Base-by-base conservation (phyloP, 305 asterid species). In the Rubia peregrina region DNA sequence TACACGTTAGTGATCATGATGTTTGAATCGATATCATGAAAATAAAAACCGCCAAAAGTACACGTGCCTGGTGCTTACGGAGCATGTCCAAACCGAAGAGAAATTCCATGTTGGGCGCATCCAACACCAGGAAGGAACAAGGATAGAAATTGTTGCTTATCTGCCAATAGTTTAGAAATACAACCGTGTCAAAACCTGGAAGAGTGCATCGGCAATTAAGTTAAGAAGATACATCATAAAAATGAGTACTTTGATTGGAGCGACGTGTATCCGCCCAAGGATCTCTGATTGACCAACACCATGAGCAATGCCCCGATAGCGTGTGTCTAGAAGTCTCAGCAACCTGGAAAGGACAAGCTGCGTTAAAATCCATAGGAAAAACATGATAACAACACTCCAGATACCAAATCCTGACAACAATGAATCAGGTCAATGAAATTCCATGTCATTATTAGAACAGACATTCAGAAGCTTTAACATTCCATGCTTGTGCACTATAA, bases 241-340 rank as follows among this genome's bases (percentile, higher is more conserved):
- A 68, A 67, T 38, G 65, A 77, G 67, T 79, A 88, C 98, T 94
- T 91, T 94, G 81, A 91, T 94, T 69, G 97, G 97, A 59, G 99
- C 97, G 73, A 91, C 97, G 76, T 94, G 96, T 74, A 91, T 91
- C 74, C 95, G 95, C 41, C 99, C 98, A 59, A 89, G 82, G 75
- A 94, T 94, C 85, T 94, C 97, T 66, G 96, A 80, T 78, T 94
- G 97, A 72, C 98, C 99, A 81, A 94, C 98, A 75, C 99, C 97
- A 55, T 84, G 96, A 74, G 96, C 97, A 83, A 91, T 88, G 70
- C 99, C 99, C 81, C 77, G 88, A 74, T 88, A 91, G 70, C 99
- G 91, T 51, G 90, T 90, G 79, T 94, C 99, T 79, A 94, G 74
- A 72, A 91, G 97, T 85, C 99, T 87, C 83, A 81, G 80, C 85